A percentile compares a stretch with the other conserved stretches of the same genome.
Conservation (phyloP, 192 early-diverging fungal species). For the Rhizophagus clarus region DNA sequence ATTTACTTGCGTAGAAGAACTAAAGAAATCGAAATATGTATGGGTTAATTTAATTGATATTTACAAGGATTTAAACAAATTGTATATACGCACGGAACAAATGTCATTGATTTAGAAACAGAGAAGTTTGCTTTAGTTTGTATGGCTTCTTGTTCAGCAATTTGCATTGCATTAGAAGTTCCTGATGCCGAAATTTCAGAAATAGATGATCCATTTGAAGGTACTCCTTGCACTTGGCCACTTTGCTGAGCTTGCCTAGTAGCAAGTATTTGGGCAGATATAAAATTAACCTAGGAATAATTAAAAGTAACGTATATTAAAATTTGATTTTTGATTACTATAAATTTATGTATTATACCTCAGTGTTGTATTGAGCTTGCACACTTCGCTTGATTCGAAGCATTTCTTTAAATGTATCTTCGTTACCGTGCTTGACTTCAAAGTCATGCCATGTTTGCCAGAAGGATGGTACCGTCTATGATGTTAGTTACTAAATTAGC, state of each 20-base stretch:
- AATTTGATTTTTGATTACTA: not conserved
- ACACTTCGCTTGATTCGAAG: constrained; percentile 89
- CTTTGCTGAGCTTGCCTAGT: constrained; percentile 25
- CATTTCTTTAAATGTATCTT: constrained; percentile 99
- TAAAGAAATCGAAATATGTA: not conserved
- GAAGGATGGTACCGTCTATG: constrained; percentile 58
- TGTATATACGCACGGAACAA: not conserved
- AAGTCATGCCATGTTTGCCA: constrained; percentile 96
- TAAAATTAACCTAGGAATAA: constrained; percentile 27
- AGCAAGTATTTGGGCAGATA: constrained; percentile 34
- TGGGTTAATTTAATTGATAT: not conserved
- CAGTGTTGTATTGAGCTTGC: constrained; percentile 82
- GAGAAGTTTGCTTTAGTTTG: not conserved
- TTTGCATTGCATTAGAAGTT: not conserved
- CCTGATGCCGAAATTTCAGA: not conserved
- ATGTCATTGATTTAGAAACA: not conserved
- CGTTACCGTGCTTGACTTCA: constrained; percentile 96
- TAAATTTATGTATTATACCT: constrained; percentile 47
- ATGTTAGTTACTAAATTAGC: not conserved
- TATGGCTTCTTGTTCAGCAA: constrained; percentile 3
- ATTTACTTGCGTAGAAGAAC: not conserved
- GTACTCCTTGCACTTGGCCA: not conserved
- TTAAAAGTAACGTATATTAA: not conserved
- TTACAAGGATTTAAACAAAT: not conserved
- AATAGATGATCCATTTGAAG: not conserved